Conservation (phyloP, 257 asterid species). For the Penstemon eatonii region DNA sequence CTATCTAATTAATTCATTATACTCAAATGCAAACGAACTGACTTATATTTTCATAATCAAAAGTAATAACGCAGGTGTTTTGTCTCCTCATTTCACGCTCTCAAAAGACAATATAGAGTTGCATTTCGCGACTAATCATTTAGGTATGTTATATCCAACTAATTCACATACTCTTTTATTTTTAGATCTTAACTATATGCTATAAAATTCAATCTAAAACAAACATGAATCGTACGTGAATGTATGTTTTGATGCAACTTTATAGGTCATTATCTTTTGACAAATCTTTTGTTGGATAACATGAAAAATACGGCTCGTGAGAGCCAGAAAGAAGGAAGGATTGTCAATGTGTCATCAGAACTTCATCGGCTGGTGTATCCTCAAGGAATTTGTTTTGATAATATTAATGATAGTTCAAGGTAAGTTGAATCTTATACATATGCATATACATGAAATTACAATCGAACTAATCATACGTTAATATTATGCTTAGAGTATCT, state of each 20-base stretch:
- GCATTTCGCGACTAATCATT: slow-evolving; percentile 62
- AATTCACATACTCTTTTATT: too few relatives aligned
- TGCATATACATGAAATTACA: too few relatives aligned
- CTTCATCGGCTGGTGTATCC: slow-evolving; percentile 38
- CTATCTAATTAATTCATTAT: not conserved
- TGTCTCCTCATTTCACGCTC: slow-evolving; percentile 51
- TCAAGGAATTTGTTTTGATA: slow-evolving; percentile 55
- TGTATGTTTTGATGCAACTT: slow-evolving; percentile 3
- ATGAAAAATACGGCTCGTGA: slow-evolving; percentile 58
- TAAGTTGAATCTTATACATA: not conserved
- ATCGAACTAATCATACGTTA: too few relatives aligned
- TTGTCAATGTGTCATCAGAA: slow-evolving; percentile 54
- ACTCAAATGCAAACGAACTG: slow-evolving; percentile 11
- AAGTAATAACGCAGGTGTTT: slow-evolving; percentile 65
- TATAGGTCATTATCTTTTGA: slow-evolving; percentile 63
- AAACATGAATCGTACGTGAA: too few relatives aligned
- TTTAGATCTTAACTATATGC: not conserved
- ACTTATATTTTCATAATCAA: not conserved
- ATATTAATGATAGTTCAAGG: slow-evolving; percentile 54
- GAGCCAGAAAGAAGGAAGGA: slow-evolving; percentile 59
- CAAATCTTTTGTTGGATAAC: slow-evolving; percentile 50
- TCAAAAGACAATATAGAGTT: slow-evolving; percentile 59
- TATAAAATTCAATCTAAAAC: too few relatives aligned
- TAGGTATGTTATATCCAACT: slow-evolving; percentile 34
- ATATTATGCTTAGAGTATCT: too few relatives aligned